Evolutionary conservation across 176 grass and related monocot genomes (phyloP), one percentile per base, ranked within the genome.

Genomic region (Aegilops bicornis): DNA sequence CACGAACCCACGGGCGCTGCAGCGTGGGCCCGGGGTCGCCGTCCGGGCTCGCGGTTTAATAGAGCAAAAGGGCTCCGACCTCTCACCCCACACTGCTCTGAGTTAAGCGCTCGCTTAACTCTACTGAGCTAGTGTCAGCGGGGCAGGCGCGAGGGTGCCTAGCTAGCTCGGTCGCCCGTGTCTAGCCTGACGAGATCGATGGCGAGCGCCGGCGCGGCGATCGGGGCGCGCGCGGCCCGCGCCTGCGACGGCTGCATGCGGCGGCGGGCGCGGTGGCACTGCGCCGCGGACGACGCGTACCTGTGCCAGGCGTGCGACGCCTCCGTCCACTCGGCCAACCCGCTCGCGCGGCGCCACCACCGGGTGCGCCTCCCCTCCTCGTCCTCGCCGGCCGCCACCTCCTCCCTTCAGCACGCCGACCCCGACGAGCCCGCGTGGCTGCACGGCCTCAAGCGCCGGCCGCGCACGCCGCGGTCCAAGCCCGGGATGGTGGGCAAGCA

Each of bases 301-400:
- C 90, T 97, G 69, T 97, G 95, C 86, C 83, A 91, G 76, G 54
- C 95, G 3, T 97, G 95, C 64, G 95, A 97, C 91, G 75, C 88
- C 32, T 85, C 95, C 65, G 95, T 97, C 43, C 95, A 97, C 95
- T 94, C 90, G 8, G 95, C 95, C 12, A 97, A 97, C 86, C 88
- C 90, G 77, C 90, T 97, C 6, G 90, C 92, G 71, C 86, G 90
- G n/a, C 95, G 95, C 37, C 95, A 97, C 90, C 92, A 91, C 25
- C 90, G 95, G 24, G 85, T 94, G 64, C 90, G 90, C 39, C 90
- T 97, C 52, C 45, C 82, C 1, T 90, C 91, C 6, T 85, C 82
- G 7, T 60, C 83, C 42, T 30, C 17, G 16, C 22, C 66, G 66
- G 66, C 69, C 0, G 7, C 39, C 12, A 16, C 76, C 32, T 72